Evolutionary conservation across 2,329 filamentous ascomycete genomes (phyloP), one percentile per base, ranked within the genome.

Genomic region (Claviceps quebecensis): DNA sequence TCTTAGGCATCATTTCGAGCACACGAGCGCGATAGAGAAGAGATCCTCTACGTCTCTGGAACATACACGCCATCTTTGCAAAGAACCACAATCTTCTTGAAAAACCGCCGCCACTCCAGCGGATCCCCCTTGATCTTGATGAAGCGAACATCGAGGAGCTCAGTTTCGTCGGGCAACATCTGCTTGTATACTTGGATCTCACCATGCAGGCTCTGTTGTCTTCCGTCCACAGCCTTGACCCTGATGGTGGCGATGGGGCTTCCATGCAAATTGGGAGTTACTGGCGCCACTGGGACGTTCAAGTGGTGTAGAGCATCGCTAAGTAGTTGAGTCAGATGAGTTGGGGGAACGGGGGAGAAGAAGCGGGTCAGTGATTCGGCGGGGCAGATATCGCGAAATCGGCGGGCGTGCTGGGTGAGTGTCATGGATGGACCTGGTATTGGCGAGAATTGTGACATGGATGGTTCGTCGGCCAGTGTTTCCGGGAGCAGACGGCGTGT

Each of bases 81-180:
- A 54, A 91, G 73, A 56, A 94, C 74, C 34, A 87, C 87, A n/a
- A 96, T 79, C 67, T 88, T 90, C 70, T 98, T 98, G 74, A 98
- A 98, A 65, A 98, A 88, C 37, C 93, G 75, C 54, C 93, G 80
- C 93, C 94, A 98, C 71, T 97, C 91, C 48, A 98, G 70, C 5
- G 93, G 93, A 71, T 98, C 93, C 5, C 93, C 93, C 70, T 95
- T 96, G 50, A 87, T 77, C 70, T 98, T 98, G 57, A 94, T 79
- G 64, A 98, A 97, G 49, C 88, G 78, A 29, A 96, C 86, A 65
- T 96, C 90, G 23, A 90, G 75, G 36, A 91, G 67, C 54, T 86
- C 83, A 57, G 68, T 69, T 9, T 71, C 71, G 50, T 74, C 72
- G 1, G 70, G 77, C 56, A 84, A 74, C 43, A 67, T 64, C 62